These are phyloP conservation scores for Ogataea pilisensis DNA, from an alignment of 805 yeast genomes.

Conservation along the genomic window DNA sequence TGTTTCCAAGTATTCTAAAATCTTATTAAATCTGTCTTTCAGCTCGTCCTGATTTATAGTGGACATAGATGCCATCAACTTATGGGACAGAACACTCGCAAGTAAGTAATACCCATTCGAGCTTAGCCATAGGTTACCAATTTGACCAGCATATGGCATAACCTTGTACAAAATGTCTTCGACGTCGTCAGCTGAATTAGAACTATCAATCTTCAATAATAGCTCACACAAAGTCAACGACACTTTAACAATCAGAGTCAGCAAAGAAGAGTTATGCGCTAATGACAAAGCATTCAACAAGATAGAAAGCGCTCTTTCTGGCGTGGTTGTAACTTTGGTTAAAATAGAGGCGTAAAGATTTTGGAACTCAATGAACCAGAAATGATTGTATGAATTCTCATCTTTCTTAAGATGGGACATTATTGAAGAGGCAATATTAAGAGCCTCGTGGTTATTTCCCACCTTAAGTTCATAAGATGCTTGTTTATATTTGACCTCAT, in stretches of 20 bases:
- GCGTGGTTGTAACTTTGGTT: slow-evolving; percentile 35
- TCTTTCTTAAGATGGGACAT: slow-evolving; percentile 19
- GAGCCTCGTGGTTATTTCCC: slow-evolving; percentile 21
- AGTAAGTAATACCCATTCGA: slow-evolving; percentile 36
- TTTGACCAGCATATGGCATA: slow-evolving; percentile 42
- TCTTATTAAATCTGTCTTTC: slow-evolving; percentile 23
- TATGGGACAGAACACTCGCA: slow-evolving; percentile 25
- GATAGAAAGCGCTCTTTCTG: slow-evolving; percentile 47
- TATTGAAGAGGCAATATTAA: slow-evolving; percentile 19
- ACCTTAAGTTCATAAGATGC: slow-evolving; percentile 18
- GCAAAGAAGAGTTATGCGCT: slow-evolving; percentile 44
- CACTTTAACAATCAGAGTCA: slow-evolving; percentile 43
- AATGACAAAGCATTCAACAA: slow-evolving; percentile 46
- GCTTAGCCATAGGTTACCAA: slow-evolving; percentile 35
- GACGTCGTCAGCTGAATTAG: slow-evolving; percentile 35
- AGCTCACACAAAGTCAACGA: slow-evolving; percentile 42
- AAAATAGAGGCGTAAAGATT: slow-evolving; percentile 44
- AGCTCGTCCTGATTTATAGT: background rate
- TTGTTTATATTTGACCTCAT: slow-evolving; percentile 27
- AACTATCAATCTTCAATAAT: slow-evolving; percentile 35
- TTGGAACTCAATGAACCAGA: slow-evolving; percentile 43
- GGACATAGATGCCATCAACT: slow-evolving; percentile 3
- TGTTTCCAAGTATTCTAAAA: slow-evolving; percentile 36
- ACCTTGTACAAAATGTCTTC: slow-evolving; percentile 35
- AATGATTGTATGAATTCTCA: slow-evolving; percentile 32